Base-by-base conservation (phyloP, 768 basidiomycete genomes). In the Podaxis sp. region DNA sequence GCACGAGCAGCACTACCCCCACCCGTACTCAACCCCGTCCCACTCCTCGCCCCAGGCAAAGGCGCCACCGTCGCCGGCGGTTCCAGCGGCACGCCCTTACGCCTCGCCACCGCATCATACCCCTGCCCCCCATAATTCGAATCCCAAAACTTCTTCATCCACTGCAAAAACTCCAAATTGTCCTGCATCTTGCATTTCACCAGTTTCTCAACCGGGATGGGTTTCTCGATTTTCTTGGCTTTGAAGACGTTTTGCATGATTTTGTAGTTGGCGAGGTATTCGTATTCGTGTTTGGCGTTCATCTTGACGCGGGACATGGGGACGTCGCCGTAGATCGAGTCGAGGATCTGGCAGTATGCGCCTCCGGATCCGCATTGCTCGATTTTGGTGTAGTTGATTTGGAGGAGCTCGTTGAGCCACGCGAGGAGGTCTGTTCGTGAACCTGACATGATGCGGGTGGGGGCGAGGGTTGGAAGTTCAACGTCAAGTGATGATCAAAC, bases 111-210 rank as follows among this genome's bases (percentile, higher is more conserved):
- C 1, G 97, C 80, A 72, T 98, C 95, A 71, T 99, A 99, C 5
- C 81, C 86, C 63, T 91, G 87, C 2, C 95, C 96, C 17, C 88
- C 86, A 72, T 88, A 95, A 80, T 96, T 94, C 28, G 85, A 76
- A 69, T 99, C 95, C 96, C 97, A 99, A 76, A 89, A 98, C 24
- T 90, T 89, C 72, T 95, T 95, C 70, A 93, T 84, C 96, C 96
- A 99, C 76, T 99, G 97, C 61, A 96, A 75, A 79, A 99, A 99
- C 72, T 99, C 97, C 68, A 99, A 88, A 75, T 99, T 99, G 76
- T 99, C 97, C 90, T 98, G 96, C 96, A 99, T 99, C 80, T 98
- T 99, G 81, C 97, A 99, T 77, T 96, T 96, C 53, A 93, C 87
- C 40, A 99, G 87, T 69, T 83, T 89, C 69, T 99, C 96, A n/a